A percentile compares a stretch with the other conserved stretches of the same genome.
Evolutionary conservation across 2,329 filamentous ascomycete species (phyloP).

Genomic region (Lasiodiplodia gonubiensis): DNA sequence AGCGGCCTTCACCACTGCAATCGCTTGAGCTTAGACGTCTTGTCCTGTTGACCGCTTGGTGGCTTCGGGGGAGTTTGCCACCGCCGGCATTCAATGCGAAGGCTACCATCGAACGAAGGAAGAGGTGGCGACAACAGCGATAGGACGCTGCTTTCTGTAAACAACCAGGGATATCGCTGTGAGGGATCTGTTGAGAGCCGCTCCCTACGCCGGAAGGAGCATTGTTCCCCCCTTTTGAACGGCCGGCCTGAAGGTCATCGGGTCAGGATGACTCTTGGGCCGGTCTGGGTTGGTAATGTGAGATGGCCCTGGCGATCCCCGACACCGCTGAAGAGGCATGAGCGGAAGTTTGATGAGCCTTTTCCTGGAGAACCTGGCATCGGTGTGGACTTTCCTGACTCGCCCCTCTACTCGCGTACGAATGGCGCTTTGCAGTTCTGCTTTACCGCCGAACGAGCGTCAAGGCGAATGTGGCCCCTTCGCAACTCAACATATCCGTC

Average conservation of each 20-base stretch:
- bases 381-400: neutral
- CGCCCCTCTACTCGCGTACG: neutral
- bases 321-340: neutral
- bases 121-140: neutral
- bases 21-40: neutral
- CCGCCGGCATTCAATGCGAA: neutral
- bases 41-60: neutral
- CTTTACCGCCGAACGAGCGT: neutral
- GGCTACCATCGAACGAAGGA: neutral
- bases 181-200: no score
- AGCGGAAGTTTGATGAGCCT: neutral
- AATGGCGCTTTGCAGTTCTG: neutral
- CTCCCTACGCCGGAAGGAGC: neutral
- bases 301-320: neutral
- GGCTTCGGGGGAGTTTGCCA: neutral
- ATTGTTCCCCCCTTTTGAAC: neutral
- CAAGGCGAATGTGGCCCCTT: neutral
- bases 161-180: neutral
- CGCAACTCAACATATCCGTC: neutral
- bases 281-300: neutral
- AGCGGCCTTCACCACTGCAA: neutral
- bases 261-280: neutral
- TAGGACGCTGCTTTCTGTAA: neutral
- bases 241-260: neutral
- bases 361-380: neutral